Evolutionary conservation across 106 monocot species (phyloP).

Genomic region (Dactylorhiza incarnata): DNA sequence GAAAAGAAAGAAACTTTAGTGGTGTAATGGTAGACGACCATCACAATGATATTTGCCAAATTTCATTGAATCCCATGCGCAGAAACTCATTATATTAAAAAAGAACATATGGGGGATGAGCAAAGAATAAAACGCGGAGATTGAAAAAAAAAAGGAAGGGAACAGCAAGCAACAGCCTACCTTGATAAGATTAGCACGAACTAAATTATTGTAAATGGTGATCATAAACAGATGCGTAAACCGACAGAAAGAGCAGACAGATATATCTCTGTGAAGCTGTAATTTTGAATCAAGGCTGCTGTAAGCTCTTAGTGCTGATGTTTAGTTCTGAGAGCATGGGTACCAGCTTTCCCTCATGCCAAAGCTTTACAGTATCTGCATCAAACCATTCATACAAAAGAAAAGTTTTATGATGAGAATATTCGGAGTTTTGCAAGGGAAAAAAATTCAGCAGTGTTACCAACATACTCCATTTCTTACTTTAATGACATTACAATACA

Average conservation of each 20-base stretch:
- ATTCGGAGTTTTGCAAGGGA: not conserved
- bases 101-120: too few relatives aligned
- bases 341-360: constrained; percentile 72
- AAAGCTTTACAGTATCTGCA: constrained; percentile 84
- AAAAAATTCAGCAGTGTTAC: not conserved
- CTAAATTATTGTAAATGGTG: not conserved
- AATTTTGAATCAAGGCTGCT: constrained; percentile 26
- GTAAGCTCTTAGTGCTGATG: constrained; percentile 26
- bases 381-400: not conserved
- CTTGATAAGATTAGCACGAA: not conserved
- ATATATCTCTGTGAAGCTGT: not conserved
- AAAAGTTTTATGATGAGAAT: not conserved
- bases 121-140: too few relatives aligned
- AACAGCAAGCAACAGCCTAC: too few relatives aligned
- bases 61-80: too few relatives aligned
- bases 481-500: not conserved
- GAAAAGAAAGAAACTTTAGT: too few relatives aligned
- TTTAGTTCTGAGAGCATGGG: constrained; percentile 49
- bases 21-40: too few relatives aligned
- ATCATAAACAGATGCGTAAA: not conserved
- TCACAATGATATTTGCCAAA: too few relatives aligned
- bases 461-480: not conserved
- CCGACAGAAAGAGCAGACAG: not conserved
- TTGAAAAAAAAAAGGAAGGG: too few relatives aligned
- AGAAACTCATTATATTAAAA: too few relatives aligned